Percentiles rank a stretch among this genome's conserved stretches.
Conservation (phyloP, 192 early-diverging fungal genomes). For the Ambispora gerdemannii region DNA sequence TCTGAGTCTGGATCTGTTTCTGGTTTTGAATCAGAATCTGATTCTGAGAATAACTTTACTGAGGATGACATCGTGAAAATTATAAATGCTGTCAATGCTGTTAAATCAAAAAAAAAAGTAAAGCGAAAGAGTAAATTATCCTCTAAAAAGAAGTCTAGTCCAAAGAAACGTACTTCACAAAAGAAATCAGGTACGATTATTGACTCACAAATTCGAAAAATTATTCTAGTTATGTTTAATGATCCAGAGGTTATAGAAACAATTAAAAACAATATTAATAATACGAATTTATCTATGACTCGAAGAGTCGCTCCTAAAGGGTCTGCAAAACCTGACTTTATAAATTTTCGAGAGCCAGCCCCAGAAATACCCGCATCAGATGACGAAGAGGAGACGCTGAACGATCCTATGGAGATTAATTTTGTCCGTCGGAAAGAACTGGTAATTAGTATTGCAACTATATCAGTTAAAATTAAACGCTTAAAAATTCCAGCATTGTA, state of each 20-base stretch:
- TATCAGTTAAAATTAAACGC: slow-evolving; percentile 3
- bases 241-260: neutral
- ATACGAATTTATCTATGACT: neutral
- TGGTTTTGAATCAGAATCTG: too few relatives aligned
- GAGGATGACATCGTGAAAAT: too few relatives aligned
- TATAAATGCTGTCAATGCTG: too few relatives aligned
- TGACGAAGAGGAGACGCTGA: neutral
- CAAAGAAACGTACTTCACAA: too few relatives aligned
- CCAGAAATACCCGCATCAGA: neutral
- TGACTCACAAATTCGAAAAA: neutral
- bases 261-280: neutral
- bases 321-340: too few relatives aligned
- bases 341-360: slow-evolving; percentile 7
- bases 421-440: slow-evolving; percentile 10
- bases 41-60: too few relatives aligned
- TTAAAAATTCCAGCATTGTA: neutral
- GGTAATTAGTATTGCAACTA: neutral
- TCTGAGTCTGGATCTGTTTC: too few relatives aligned
- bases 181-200: neutral
- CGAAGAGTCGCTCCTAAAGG: too few relatives aligned
- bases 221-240: slow-evolving; percentile 13
- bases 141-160: too few relatives aligned
- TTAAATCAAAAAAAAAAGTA: too few relatives aligned
- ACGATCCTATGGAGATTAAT: neutral
- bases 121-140: too few relatives aligned